Evolutionary conservation across 768 basidiomycete species (phyloP), one percentile per base, ranked within the genome.

Genomic region (Macrolepiota dolichaula): DNA sequence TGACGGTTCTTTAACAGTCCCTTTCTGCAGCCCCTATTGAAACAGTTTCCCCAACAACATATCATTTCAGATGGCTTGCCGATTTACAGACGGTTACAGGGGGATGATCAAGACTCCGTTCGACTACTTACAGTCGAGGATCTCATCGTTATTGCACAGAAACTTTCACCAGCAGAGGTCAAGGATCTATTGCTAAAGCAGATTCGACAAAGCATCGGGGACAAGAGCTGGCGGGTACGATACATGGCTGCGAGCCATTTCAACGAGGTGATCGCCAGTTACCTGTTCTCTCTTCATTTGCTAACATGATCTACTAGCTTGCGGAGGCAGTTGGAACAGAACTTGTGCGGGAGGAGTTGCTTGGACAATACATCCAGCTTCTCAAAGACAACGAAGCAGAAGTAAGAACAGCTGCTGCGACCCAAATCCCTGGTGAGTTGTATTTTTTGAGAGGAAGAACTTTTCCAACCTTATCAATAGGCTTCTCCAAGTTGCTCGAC

Each of bases 171-270:
- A 1, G 77, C 87, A n/a, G 96, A 98, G 76, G 88, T 95, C 44
- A 94, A 95, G 72, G 91, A 92, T 61, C 89, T 96, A 65, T 76
- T 98, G 25, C 77, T 95, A 64, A 88, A 89, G 65, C 91, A 96
- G 72, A 88, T 98, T 68, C 86, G 92, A 69, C 85, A 89, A 63
- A 92, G 91, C 65, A 88, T 97, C 52, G 81, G 87, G 11, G 97
- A 99, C 74, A 97, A 98, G 80, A 96, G 94, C 72, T 99, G 97
- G 97, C 82, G 97, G 66, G 97, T 99, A 56, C 82, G 97, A 71
- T 99, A 98, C 74, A 98, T 98, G 96, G 94, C 95, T 15, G 96
- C 96, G 1, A 94, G 85, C 64, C 93, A 98, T 73, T 98, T 98
- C 75, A 97, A 98, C 65, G 91, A 95, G 82, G 94, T 92, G 64